These are phyloP conservation scores for Discostella pseudostelligera DNA, from an alignment of 108 stramenopile genomes.

Conservation along the genomic window DNA sequence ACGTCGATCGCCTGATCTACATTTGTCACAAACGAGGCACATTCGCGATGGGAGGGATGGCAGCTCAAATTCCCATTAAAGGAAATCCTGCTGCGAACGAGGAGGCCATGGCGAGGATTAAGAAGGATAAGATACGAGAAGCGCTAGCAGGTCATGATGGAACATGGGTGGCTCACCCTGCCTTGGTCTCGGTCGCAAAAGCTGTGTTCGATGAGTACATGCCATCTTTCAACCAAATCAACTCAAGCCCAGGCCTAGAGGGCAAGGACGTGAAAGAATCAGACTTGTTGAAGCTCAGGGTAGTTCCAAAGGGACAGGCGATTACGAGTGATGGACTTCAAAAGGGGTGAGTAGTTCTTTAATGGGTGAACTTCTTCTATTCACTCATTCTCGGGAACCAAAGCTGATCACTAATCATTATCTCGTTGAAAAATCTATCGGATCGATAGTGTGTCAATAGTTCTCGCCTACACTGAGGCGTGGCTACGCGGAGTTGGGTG, in stretches of 20 bases:
- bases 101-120: conserved; percentile 77
- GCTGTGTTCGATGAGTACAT: conserved; percentile 90
- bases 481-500: conserved; percentile 94
- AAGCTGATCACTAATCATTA: background rate
- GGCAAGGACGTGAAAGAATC: conserved; percentile 64
- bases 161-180: conserved; percentile 97
- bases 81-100: conserved; percentile 76
- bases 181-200: conserved; percentile 79
- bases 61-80: conserved; percentile 89
- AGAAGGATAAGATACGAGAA: conserved; percentile 88
- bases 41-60: conserved; percentile 95
- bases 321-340: conserved; percentile 73
- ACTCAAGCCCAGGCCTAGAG: conserved; percentile 51
- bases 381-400: background rate
- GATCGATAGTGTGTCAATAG: conserved; percentile 57
- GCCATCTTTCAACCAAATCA: conserved; percentile 84
- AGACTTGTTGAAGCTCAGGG: conserved; percentile 65
- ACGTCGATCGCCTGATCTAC: conserved; percentile 87
- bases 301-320: conserved; percentile 60
- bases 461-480: conserved; percentile 89
- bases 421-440: background rate
- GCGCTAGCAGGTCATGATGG: conserved; percentile 92
- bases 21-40: conserved; percentile 95
- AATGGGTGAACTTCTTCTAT: background rate
- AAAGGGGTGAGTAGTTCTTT: conserved; percentile 44